Evolutionary conservation across 1,139 yeast genomes (phyloP).

Genomic region (Arxiozyma heterogenica): DNA sequence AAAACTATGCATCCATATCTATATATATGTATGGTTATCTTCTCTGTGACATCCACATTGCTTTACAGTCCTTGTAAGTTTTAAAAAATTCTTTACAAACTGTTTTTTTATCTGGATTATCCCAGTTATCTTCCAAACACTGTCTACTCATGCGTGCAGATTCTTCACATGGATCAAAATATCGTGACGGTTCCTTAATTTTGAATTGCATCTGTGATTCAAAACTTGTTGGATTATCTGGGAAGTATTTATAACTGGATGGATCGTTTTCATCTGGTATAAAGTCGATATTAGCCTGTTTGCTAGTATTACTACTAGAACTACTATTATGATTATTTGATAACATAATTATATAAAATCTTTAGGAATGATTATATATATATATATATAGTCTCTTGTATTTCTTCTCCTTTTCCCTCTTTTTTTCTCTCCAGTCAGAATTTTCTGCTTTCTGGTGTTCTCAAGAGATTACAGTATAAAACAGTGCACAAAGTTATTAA

Average conservation of each 20-base stretch:
- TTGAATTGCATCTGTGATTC: conserved; percentile 31
- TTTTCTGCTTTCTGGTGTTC: no score
- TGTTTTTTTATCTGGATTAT: conserved; percentile 64
- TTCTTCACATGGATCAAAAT: conserved; percentile 87
- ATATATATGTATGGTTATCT: conserved; percentile 11
- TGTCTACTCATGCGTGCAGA: conserved; percentile 77
- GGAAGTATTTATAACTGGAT: conserved; percentile 49
- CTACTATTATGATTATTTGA: background rate
- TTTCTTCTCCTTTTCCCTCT: no score
- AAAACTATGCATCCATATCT: no score
- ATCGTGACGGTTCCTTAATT: conserved; percentile 67
- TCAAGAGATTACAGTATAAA: no score
- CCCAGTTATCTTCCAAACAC: conserved; percentile 65
- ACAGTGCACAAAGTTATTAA: no score
- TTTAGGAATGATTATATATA: no score
- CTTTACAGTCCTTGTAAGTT: conserved; percentile 86
- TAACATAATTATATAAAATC: background rate
- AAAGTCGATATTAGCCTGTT: conserved; percentile 13
- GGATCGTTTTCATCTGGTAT: conserved; percentile 22
- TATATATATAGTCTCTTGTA: background rate
- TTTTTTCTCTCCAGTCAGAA: no score
- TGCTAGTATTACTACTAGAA: no score
- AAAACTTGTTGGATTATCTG: conserved; percentile 50
- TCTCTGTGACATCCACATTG: conserved; percentile 53
- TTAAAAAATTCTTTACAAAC: conserved; percentile 81